These are phyloP conservation scores for Naganishia cerealis DNA, from an alignment of 1,284 basidiomycete genomes.

Conservation along the genomic window DNA sequence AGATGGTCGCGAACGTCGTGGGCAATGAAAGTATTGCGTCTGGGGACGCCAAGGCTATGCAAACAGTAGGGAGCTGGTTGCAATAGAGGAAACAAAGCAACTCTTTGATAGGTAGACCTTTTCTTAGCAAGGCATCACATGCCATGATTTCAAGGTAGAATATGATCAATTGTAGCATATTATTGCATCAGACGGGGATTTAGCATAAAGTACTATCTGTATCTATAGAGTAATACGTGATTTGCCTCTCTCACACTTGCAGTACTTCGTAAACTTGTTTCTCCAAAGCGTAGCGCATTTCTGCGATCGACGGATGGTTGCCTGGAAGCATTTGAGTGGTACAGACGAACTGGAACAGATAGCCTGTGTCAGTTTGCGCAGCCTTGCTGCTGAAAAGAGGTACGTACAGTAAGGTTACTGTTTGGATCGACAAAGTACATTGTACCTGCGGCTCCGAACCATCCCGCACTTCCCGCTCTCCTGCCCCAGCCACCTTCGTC, in stretches of 20 bases:
- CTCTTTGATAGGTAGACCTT: not conserved
- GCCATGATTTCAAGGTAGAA: not conserved
- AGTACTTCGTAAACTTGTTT: conserved; percentile 36
- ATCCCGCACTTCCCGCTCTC: conserved; percentile 39
- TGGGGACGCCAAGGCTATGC: conserved; percentile 77
- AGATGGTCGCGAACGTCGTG: conserved; percentile 78
- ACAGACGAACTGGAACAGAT: conserved; percentile 35
- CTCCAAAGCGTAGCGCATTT: conserved; percentile 37
- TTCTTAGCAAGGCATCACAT: not conserved
- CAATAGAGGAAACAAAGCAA: conserved; percentile 19
- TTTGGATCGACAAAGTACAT: conserved; percentile 44
- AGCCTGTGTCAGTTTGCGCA: not conserved
- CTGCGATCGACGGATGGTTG: conserved; percentile 12
- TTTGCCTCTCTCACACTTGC: conserved; percentile 16
- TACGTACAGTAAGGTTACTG: conserved; percentile 40
- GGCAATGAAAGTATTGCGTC: conserved; percentile 63
- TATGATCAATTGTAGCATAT: conserved; percentile 21
- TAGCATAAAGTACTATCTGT: conserved; percentile 9
- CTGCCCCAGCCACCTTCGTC: conserved; percentile 37
- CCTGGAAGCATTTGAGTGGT: conserved; percentile 40
- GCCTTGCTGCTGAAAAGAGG: not conserved
- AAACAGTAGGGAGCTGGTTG: conserved; percentile 78
- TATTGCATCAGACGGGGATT: not conserved
- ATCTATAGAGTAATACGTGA: conserved; percentile 17
- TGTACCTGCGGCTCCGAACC: conserved; percentile 44